These are phyloP conservation scores for Graphilbum ipis-grandicollis DNA, from an alignment of 2,329 filamentous ascomycete species.

Conservation along the genomic window DNA sequence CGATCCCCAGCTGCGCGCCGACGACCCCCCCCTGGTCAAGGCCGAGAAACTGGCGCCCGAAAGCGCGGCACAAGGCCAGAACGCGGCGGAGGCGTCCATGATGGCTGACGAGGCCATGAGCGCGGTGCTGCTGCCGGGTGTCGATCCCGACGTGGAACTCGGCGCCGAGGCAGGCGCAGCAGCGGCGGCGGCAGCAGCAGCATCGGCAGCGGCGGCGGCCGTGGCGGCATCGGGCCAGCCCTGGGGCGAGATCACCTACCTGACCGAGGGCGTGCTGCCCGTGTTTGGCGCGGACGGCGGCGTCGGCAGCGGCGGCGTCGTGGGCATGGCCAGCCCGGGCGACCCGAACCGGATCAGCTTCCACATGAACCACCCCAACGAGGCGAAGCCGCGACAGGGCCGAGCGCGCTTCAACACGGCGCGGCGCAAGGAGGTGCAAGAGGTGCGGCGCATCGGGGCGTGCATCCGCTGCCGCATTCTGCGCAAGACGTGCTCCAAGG, in stretches of 20 bases:
- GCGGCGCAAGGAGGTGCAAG: constrained; percentile 47
- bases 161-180: too few species aligned
- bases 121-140: background rate
- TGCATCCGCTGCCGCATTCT: constrained; percentile 50
- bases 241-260: constrained; percentile 36
- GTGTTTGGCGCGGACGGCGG: too few species aligned
- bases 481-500: constrained; percentile 48
- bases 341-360: constrained; percentile 28
- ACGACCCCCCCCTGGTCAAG: too few species aligned
- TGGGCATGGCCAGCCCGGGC: constrained; percentile 10
- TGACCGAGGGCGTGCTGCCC: constrained; percentile 17
- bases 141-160: background rate
- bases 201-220: background rate
- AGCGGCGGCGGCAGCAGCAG: background rate
- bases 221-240: constrained; percentile 18
- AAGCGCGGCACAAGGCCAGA: too few species aligned
- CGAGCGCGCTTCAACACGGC: constrained; percentile 39
- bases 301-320: constrained; percentile 9
- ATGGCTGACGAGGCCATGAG: background rate
- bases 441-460: constrained; percentile 46
- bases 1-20: constrained; percentile 24
- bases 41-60: too few species aligned
- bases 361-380: constrained; percentile 34
- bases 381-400: constrained; percentile 29
- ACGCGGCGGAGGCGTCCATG: background rate